Base-by-base conservation (phyloP, 1,284 basidiomycete genomes). In the Heterobasidion occidentale region DNA sequence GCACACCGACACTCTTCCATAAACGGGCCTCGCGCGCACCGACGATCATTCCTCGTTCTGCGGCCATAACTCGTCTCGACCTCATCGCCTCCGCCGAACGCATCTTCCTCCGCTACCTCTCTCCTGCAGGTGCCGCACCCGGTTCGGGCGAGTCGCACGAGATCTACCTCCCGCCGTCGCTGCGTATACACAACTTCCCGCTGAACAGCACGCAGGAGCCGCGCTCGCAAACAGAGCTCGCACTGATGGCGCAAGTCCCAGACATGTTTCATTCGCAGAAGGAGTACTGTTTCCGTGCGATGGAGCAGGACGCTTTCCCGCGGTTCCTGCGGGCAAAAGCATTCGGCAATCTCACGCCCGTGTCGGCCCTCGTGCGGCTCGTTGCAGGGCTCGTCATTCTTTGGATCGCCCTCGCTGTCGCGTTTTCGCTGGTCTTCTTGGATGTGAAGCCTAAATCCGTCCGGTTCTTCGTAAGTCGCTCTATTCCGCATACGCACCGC, bases 201-300 rank as follows among this genome's bases (percentile, higher is more conserved):
- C 74, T 90, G 51, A 86, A 73, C 65, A 83, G 83, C 64, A 74
- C 78, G 1, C 80, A 84, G 44, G 84, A 94, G 59, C 91, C 90
- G 2, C 82, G 78, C 66, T 77, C 76, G 17, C 81, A 84, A 64
- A 78, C 79, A 45, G 90, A 95, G 68, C 72, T 85, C 51, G 83
- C 80, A 55, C 77, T 92, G 57, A 77, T 98, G 79, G 87, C 95
- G 1, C 86, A 92, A 61, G 88, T 99, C 47, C 95, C 96, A 11
- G 96, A 98, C 70, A 90, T 98, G 78, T 99, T 98, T 76, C 93
- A 98, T 69, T 76, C 86, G 2, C 96, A 98, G 74, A 98, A 99
- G 76, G 92, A 97, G 67, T 98, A 97, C 68, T 94, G 95, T 67
- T 97, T 96, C 79, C 81, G 92, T 55, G 93, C 93, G 5, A 96